Base-by-base conservation (phyloP, 176 grass and related monocot genomes). In the Zoysia japonica region DNA sequence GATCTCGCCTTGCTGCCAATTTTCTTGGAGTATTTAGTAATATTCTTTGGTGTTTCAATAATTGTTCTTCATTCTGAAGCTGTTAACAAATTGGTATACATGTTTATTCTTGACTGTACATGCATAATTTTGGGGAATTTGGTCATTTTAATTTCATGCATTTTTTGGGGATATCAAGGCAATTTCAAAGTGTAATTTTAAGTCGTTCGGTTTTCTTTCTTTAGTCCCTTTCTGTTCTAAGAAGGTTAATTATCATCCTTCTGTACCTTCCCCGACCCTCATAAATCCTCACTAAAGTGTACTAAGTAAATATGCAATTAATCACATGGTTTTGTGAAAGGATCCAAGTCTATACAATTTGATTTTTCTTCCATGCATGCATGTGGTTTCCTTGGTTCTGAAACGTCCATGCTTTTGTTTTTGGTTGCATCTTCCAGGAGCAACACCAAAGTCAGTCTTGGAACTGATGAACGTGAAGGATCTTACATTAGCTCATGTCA, bases 391-490 rank as follows among this genome's bases (percentile, higher is more conserved):
- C 47, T 71, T 80, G 55, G 42, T 65, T 67, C 51, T 76, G 43
- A 65, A 75, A 62, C 71, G 50, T 54, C n/a, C 20, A 64, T 14
- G 17, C 4, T 42, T 65, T 38, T n/a, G 28, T 75, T 85, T 75
- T 70, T 86, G 60, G 41, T 43, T 79, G 28, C 36, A 46, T 81
- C 59, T 82, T 89, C 37, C 71, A 98, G 96, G 96, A 79, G 96
- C 92, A 81, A 98, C 96, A 70, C 96, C 96, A 70, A 98, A 98
- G 85, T 98, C 96, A 67, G 92, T 98, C 17, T 78, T 98, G 85
- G 96, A 98, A 83, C 85, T 98, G 90, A 98, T 98, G 96, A 98
- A 94, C 76, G 90, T 98, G 67, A 98, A 98, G 80, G 95, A 98
- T 92, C 95, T 98, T 76, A 98, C 96, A 81, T 86, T 97, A 13